Evolutionary conservation across 345 rosid genomes (phyloP).

Genomic region (Bruguiera gymnorhiza): DNA sequence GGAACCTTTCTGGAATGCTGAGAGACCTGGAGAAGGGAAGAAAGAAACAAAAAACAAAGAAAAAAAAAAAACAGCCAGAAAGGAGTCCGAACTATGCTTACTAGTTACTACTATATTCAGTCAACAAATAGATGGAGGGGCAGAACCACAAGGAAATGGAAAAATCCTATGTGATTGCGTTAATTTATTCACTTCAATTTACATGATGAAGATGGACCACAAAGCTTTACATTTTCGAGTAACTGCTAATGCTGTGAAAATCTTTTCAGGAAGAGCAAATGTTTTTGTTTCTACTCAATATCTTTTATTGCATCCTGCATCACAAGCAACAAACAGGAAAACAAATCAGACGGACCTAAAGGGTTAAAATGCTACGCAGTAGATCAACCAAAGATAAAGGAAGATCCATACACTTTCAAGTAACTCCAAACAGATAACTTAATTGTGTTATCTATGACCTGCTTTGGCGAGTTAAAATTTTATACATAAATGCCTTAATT

Average conservation of each 20-base stretch:
- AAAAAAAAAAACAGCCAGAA: too few relatives aligned
- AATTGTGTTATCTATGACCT: neutral
- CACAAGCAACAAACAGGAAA: neutral
- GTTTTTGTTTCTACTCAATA: conserved; percentile 40
- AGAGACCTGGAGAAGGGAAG: too few relatives aligned
- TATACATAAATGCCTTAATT: neutral
- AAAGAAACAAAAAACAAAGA: too few relatives aligned
- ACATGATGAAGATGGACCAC: conserved; percentile 9
- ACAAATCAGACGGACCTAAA: neutral
- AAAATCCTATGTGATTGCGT: neutral
- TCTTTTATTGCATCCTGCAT: conserved; percentile 74
- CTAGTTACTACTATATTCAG: too few relatives aligned
- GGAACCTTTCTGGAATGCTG: too few relatives aligned
- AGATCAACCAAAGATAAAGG: neutral
- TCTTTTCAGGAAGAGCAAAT: neutral
- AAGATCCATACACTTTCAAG: too few relatives aligned
- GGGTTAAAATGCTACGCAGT: neutral
- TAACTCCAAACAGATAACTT: too few relatives aligned
- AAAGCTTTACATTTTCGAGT: conserved; percentile 10
- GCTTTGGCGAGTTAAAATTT: neutral
- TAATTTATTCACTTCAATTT: conserved; percentile 5
- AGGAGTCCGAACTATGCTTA: too few relatives aligned
- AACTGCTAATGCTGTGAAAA: neutral
- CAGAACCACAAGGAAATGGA: neutral
- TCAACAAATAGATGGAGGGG: too few relatives aligned